Base-by-base conservation (phyloP, 1,139 yeast species). In the Blastobotrys elegans region DNA sequence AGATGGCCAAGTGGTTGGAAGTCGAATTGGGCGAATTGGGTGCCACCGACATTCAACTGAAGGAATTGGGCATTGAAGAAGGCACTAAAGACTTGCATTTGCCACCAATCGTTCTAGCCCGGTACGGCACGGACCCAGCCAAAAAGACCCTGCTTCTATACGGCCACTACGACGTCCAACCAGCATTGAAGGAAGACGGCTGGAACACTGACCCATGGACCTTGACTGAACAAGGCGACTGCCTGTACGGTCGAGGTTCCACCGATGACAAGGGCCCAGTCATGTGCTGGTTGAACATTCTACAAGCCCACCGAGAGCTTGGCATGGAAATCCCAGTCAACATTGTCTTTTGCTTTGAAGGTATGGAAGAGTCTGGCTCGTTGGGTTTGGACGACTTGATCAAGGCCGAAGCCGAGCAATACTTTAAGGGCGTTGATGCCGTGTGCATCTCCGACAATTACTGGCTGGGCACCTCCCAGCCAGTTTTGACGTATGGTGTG, bases 231-330 rank as follows among this genome's bases (percentile, higher is more conserved):
- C 78, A 69, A 47, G 81, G 78, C 53, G 83, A 75, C 46, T 75
- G 82, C 52, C 72, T 92, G 62, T 82, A 77, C 61, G 99, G 97
- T 46, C 82, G 99, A 70, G 99, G 99, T 41, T 73, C 96, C 33
- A 85, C 97, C 44, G 99, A 92, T 65, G 99, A 92, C 66, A 92
- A 95, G 71, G 99, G 98, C 20, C 99, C 99, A 34, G 95, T 94
- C 48, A 74, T 90, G 60, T 97, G 96, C 47, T 92, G 99, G 99
- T 78, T 94, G 65, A 90, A 92, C 64, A 85, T 84, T 36, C 74
- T 92, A 46, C 85, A 90, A 70, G 97, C 98, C 18, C 97, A 90
- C 71, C 80, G 76, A 51, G 86, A 82, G 58, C 77, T 88, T 55
- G 88, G 86, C 26, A 67, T 87, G 66, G 97, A 90, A 56, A 75